These are phyloP conservation scores for Kwoniella sp. DNA, from an alignment of 768 basidiomycete genomes.

Conservation along the genomic window DNA sequence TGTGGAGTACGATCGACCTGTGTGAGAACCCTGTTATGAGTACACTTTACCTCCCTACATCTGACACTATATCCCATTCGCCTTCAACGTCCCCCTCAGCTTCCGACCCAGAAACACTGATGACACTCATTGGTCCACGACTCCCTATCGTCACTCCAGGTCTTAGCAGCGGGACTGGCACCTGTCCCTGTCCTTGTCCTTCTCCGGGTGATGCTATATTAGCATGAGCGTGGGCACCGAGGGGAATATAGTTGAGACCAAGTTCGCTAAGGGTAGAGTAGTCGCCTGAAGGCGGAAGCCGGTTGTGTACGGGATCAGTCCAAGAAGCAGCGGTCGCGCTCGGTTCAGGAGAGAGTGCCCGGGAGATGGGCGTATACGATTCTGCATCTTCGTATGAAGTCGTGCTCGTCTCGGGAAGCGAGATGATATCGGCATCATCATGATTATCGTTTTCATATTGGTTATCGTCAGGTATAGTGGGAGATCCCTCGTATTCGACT, in stretches of 20 bases:
- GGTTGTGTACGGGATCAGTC: too few relatives aligned
- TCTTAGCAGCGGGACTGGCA: neutral
- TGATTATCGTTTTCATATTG: neutral
- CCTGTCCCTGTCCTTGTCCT: neutral
- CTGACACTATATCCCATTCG: constrained; percentile 29
- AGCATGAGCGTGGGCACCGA: too few relatives aligned
- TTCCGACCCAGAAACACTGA: constrained; percentile 39
- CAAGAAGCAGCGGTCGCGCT: neutral
- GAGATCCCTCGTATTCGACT: neutral
- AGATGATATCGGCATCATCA: constrained; percentile 28
- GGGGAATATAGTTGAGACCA: constrained; percentile 16
- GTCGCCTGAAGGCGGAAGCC: neutral
- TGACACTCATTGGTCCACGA: constrained; percentile 38
- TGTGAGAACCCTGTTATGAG: too few relatives aligned
- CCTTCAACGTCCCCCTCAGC: constrained; percentile 21
- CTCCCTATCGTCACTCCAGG: neutral
- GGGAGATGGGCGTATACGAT: constrained; percentile 36
- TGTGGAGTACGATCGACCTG: too few relatives aligned
- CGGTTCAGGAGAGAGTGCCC: constrained; percentile 1
- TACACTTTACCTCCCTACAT: constrained; percentile 7
- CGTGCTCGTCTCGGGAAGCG: constrained; percentile 18
- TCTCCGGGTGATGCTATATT: neutral
- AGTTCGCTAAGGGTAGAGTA: neutral
- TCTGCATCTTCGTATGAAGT: constrained; percentile 45
- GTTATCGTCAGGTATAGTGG: neutral